A percentile compares a stretch with the other conserved stretches of the same genome.
phyloP scores from a whole-genome alignment of 257 asterid genomes.

The Nicotiana tomentosiformis region DNA sequence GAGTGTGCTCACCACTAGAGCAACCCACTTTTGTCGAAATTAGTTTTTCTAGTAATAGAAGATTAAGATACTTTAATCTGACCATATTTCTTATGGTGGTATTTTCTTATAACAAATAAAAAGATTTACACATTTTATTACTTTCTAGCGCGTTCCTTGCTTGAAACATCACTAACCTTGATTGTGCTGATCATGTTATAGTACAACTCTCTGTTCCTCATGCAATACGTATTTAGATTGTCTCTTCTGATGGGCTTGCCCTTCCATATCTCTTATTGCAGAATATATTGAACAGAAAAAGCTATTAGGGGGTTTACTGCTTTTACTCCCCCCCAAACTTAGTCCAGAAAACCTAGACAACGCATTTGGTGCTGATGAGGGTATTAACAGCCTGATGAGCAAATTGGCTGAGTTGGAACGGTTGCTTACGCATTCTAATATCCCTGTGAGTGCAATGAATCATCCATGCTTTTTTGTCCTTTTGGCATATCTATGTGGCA shows the following conservation, averaged over 20 bases:
- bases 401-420: constrained; percentile 54
- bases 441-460: constrained; percentile 58
- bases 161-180: background rate
- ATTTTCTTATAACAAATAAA: background rate
- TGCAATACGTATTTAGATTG: background rate
- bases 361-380: constrained; percentile 34
- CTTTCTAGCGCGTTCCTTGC: background rate
- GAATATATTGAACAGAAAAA: constrained; percentile 76
- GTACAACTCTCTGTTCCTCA: background rate
- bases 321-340: constrained; percentile 68
- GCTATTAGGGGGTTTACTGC: constrained; percentile 76
- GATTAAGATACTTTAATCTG: no score
- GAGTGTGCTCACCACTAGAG: no score
- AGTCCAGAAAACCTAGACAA: constrained; percentile 43
- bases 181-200: background rate
- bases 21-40: no score
- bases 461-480: background rate
- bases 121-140: background rate
- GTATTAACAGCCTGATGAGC: constrained; percentile 23
- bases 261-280: constrained; percentile 31
- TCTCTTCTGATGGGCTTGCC: constrained; percentile 5
- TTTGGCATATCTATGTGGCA: background rate
- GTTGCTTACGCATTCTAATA: constrained; percentile 61
- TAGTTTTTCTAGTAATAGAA: no score
- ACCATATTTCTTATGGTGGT: background rate